Evolutionary conservation across 352 stramenopile species (phyloP).

Genomic region (Globisporangium paroecandrum): DNA sequence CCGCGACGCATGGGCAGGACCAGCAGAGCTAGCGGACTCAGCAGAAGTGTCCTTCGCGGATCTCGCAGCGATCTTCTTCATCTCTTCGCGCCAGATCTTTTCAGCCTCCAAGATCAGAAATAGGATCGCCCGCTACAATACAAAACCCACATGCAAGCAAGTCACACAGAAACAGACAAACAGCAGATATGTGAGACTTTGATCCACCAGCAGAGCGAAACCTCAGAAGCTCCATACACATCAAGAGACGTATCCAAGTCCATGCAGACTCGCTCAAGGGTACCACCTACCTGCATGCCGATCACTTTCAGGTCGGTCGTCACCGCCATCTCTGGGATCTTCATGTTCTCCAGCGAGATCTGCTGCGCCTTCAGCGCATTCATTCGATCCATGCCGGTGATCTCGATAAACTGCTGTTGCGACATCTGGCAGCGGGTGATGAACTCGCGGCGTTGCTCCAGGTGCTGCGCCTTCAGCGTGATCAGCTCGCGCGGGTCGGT

Average conservation of each 20-base stretch:
- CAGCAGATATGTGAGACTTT: background rate
- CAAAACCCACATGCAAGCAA: slow-evolving; percentile 7
- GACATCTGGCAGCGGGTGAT: slow-evolving; percentile 64
- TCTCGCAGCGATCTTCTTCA: slow-evolving; percentile 17
- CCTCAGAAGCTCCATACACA: background rate
- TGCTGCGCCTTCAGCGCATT: slow-evolving; percentile 63
- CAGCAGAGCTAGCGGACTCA: background rate
- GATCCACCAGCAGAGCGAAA: background rate
- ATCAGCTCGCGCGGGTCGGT: slow-evolving; percentile 48
- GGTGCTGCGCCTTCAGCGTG: slow-evolving; percentile 54
- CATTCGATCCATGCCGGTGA: slow-evolving; percentile 62
- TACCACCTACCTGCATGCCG: slow-evolving; percentile 43
- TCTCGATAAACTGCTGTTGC: slow-evolving; percentile 77
- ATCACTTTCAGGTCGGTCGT: slow-evolving; percentile 43
- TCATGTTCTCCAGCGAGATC: slow-evolving; percentile 65
- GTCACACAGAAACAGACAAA: slow-evolving; percentile 3
- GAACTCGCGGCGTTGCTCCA: slow-evolving; percentile 67
- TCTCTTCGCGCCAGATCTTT: slow-evolving; percentile 60
- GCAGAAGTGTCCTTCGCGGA: slow-evolving; percentile 4
- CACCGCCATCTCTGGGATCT: slow-evolving; percentile 68
- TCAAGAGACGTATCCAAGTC: background rate
- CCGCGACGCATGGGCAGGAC: background rate
- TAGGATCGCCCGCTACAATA: slow-evolving; percentile 55
- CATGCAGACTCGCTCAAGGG: background rate
- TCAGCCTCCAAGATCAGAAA: slow-evolving; percentile 68